Evolutionary conservation across 169 alveolate species (phyloP).

Genomic region (Plasmodium malariae): DNA sequence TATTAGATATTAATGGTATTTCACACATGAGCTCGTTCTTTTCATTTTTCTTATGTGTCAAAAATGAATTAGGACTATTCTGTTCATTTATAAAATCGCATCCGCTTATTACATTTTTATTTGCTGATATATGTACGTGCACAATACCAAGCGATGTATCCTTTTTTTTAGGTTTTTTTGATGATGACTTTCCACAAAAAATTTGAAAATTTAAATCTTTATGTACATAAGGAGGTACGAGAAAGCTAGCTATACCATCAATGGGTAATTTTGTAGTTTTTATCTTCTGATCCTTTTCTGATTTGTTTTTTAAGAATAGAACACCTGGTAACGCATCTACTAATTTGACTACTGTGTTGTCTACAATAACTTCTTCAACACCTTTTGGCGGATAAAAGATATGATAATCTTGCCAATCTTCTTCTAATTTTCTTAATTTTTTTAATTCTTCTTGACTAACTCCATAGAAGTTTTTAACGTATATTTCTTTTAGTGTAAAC

Average conservation of each 20-base stretch:
- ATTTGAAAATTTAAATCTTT: conserved; percentile 45
- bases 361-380: conserved; percentile 20
- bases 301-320: conserved; percentile 1
- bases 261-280: conserved; percentile 10
- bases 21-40: neutral
- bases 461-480: conserved; percentile 9
- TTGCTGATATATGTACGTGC: conserved; percentile 33
- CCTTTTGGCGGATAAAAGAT: conserved; percentile 48
- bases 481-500: conserved; percentile 47
- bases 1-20: conserved; percentile 15
- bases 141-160: conserved; percentile 46
- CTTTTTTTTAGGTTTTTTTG: conserved; percentile 11
- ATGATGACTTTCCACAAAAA: conserved; percentile 38
- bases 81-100: conserved; percentile 50
- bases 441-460: conserved; percentile 14
- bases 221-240: conserved; percentile 52
- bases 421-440: conserved; percentile 6
- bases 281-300: neutral
- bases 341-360: conserved; percentile 29
- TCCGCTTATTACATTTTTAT: conserved; percentile 23
- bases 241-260: conserved; percentile 34
- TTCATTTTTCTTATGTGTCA: conserved; percentile 13
- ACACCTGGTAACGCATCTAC: conserved; percentile 23
- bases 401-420: conserved; percentile 29
- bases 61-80: neutral